These are phyloP conservation scores for Hylodesmum podocarpum DNA, from an alignment of 306 rosid species.

Conservation along the genomic window DNA sequence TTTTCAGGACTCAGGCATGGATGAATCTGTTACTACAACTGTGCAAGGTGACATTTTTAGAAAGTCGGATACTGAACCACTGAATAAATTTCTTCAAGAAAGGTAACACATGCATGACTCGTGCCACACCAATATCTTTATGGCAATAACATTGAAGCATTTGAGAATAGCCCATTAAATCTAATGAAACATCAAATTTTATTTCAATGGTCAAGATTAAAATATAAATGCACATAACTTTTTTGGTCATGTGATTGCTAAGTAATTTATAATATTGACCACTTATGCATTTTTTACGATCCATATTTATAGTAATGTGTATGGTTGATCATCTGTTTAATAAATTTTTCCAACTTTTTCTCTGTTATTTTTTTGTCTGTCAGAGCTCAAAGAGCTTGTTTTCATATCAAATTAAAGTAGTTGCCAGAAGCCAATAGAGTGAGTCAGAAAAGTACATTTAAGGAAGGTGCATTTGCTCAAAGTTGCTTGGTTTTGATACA, in stretches of 20 bases:
- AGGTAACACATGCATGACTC: conserved; percentile 48
- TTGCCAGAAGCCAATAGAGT: neutral
- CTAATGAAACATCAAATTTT: neutral
- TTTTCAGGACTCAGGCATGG: conserved; percentile 42
- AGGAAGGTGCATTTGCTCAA: neutral
- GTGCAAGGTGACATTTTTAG: conserved; percentile 41
- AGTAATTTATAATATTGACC: neutral
- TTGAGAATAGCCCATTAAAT: neutral
- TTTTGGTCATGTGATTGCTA: neutral
- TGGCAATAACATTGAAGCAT: neutral
- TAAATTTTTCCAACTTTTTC: neutral
- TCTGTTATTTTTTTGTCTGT: neutral
- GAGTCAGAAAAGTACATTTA: neutral
- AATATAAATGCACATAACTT: neutral
- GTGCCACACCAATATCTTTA: conserved; percentile 21
- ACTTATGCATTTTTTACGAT: neutral
- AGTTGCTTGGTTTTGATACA: conserved; percentile 3
- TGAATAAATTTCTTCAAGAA: conserved; percentile 69
- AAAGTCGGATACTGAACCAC: conserved; percentile 44
- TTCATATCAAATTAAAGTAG: neutral
- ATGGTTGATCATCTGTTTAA: neutral
- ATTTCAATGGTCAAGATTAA: neutral
- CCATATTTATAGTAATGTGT: neutral
- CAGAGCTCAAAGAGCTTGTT: neutral
- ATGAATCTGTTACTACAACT: conserved; percentile 29